Evolutionary conservation across 2,329 filamentous ascomycete genomes (phyloP).

Genomic region (Fusarium sarcochroum): DNA sequence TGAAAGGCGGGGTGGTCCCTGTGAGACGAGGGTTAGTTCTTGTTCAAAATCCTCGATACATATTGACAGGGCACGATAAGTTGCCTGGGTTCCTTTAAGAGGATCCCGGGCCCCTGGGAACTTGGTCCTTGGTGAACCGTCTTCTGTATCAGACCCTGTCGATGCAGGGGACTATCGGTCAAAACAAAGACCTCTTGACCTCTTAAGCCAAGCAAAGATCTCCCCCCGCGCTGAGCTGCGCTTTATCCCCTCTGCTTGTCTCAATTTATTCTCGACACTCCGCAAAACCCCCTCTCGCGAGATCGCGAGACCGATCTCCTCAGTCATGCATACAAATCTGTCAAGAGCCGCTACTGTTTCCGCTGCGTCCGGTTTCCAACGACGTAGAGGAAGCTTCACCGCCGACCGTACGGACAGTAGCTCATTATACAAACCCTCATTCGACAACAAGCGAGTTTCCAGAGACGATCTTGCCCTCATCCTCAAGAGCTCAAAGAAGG

Average conservation of each 20-base stretch:
- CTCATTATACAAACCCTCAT: constrained; percentile 35
- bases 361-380: constrained; percentile 34
- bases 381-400: constrained; percentile 46
- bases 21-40: constrained; percentile 45
- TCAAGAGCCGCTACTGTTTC: constrained; percentile 47
- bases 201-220: constrained; percentile 44
- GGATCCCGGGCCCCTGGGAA: constrained; percentile 40
- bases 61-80: no score
- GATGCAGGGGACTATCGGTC: constrained; percentile 39
- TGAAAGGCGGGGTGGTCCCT: constrained; percentile 47
- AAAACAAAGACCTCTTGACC: constrained; percentile 32
- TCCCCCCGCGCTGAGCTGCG: constrained; percentile 28
- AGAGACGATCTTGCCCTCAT: constrained; percentile 58
- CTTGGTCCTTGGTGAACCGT: constrained; percentile 44
- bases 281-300: constrained; percentile 30
- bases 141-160: constrained; percentile 50
- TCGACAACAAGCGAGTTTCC: constrained; percentile 62
- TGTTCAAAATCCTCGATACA: constrained; percentile 36
- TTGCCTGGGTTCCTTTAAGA: constrained; percentile 30
- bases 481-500: constrained; percentile 47
- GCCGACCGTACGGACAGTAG: constrained; percentile 38
- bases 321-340: constrained; percentile 44
- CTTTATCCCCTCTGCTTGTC: constrained; percentile 27
- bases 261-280: constrained; percentile 42
- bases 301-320: constrained; percentile 27